A percentile compares a stretch with the other conserved stretches of the same genome.
Evolutionary conservation across 306 rosid genomes (phyloP).

Genomic region (Cicer cuneatum): DNA sequence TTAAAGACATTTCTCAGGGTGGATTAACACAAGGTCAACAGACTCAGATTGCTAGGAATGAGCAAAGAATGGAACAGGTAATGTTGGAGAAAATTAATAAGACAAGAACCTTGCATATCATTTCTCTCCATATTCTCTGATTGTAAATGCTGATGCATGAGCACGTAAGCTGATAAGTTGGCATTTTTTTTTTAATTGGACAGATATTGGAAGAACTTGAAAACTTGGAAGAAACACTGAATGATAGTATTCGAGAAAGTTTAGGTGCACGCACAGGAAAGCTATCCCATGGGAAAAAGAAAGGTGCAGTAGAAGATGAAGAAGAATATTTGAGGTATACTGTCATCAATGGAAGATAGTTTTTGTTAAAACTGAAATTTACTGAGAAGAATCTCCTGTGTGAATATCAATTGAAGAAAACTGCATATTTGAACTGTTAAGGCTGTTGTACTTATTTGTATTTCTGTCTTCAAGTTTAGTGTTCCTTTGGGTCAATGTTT

Average conservation of each 20-base stretch:
- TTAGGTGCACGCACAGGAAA: constrained; percentile 81
- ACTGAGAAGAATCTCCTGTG: constrained; percentile 1
- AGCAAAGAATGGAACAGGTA: constrained; percentile 92
- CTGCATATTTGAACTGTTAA: constrained; percentile 27
- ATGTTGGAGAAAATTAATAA: constrained; percentile 38
- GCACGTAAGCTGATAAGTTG: constrained; percentile 21
- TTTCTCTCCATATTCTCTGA: constrained; percentile 34
- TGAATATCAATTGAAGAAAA: constrained; percentile 22
- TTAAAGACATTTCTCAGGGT: constrained; percentile 95
- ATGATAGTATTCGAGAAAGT: constrained; percentile 95
- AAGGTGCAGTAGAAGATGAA: constrained; percentile 75
- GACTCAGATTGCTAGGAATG: constrained; percentile 95
- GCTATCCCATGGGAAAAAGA: constrained; percentile 67
- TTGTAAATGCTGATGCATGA: constrained; percentile 33
- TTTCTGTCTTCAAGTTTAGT: not conserved
- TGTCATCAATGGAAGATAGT: not conserved
- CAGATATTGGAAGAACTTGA: constrained; percentile 94
- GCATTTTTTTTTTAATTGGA: constrained; percentile 23
- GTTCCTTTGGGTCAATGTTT: constrained; percentile 22
- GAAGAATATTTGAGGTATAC: constrained; percentile 75
- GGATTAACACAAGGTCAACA: constrained; percentile 98
- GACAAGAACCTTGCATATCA: constrained; percentile 19
- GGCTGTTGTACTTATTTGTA: constrained; percentile 33
- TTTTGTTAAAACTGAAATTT: constrained; percentile 10
- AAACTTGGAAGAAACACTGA: constrained; percentile 93